Conservation (phyloP, 306 rosid species). For the Heteromeles arbutifolia region DNA sequence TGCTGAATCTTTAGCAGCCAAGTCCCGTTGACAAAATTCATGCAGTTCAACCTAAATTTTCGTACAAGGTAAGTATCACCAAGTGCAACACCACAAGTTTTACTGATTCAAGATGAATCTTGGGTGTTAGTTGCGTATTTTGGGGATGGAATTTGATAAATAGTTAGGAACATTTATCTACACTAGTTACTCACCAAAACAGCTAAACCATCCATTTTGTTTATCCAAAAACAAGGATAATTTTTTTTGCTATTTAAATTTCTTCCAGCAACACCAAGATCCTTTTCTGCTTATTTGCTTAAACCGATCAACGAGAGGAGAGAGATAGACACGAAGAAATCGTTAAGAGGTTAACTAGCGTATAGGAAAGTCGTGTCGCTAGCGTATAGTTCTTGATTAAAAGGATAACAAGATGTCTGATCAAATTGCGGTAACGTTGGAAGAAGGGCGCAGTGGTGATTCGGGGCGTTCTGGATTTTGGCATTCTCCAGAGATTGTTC, state of each 20-base stretch:
- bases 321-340: neutral
- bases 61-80: too few relatives aligned
- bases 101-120: neutral
- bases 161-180: neutral
- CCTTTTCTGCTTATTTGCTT: neutral
- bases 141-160: too few relatives aligned
- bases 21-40: too few relatives aligned
- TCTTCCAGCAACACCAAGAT: neutral
- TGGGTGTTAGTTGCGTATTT: neutral
- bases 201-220: neutral
- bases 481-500: constrained; percentile 27
- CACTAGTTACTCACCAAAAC: neutral
- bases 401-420: constrained; percentile 24
- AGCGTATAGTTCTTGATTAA: neutral
- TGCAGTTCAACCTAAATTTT: too few relatives aligned
- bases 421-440: constrained; percentile 15
- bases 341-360: neutral
- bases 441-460: constrained; percentile 22
- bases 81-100: neutral
- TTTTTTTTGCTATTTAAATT: neutral
- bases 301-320: neutral
- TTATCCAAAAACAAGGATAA: neutral
- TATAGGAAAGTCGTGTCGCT: neutral
- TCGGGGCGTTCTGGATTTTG: neutral
- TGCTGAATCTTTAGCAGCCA: too few relatives aligned